Base-by-base conservation (phyloP, 1,139 yeast species). In the Pichia sp. region DNA sequence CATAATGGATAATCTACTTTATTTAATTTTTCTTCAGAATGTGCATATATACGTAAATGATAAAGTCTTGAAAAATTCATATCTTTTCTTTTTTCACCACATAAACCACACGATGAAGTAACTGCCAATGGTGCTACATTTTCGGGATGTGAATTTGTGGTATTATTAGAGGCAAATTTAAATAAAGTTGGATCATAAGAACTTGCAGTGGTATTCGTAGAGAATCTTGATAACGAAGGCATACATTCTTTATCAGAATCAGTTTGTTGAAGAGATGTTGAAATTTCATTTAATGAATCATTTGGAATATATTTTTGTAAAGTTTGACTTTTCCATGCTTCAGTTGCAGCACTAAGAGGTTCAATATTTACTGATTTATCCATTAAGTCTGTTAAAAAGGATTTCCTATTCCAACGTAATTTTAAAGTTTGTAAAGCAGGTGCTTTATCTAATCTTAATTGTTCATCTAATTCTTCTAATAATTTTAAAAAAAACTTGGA, bases 351-450 rank as follows among this genome's bases (percentile, higher is more conserved):
- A 48, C 89, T 82, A 11, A 90, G 76, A 1, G 98, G 97, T 65
- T 89, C 96, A 39, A 92, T 82, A 11, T 81, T 75, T 7, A 87
- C 89, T 43, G 84, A 75, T 5, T 95, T 95, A 47, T 89, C 96
- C 39, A 85, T 74, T 55, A 90, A 74, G 35, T 83, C 76, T 46
- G 73, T 68, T 72, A 53, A 87, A 75, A 40, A 79, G 73, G 57
- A 82, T 73, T 53, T 78, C 72, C 49, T 61, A 56, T 39, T 73
- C 75, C 46, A 80, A 68, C 80, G 83, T 79, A 47, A 82, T 64
- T 9, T 52, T 2, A 50, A 34, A 6, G 47, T 36, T 40, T 50
- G 53, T 28, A 53, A 42, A 2, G 81, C 82, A 2, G 83, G 80
- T 0, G 88, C 81, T 43, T 66, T 62, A 51, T 82, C 88, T 26